phyloP scores from a whole-genome alignment of 306 rosid genomes.

The Quercus aquifolioides region DNA sequence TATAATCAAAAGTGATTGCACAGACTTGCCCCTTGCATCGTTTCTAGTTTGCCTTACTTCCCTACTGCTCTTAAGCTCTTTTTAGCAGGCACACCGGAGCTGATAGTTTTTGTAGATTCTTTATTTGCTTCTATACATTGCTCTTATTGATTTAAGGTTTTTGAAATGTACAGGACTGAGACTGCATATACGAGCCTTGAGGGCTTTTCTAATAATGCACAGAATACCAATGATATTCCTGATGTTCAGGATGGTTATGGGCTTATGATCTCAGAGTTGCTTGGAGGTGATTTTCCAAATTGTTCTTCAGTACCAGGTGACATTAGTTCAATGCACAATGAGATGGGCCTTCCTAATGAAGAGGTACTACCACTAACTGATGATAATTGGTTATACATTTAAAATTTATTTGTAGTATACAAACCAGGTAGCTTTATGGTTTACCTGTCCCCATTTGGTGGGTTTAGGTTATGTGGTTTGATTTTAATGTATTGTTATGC shows the following conservation, averaged over 20 bases:
- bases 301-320: constrained; percentile 75
- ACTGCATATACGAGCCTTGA: constrained; percentile 64
- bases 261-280: constrained; percentile 85
- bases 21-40: constrained; percentile 2
- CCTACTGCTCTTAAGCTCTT: not conserved
- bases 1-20: constrained; percentile 9
- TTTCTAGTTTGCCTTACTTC: not conserved
- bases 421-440: constrained; percentile 20
- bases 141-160: constrained; percentile 23
- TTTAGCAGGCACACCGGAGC: constrained; percentile 7
- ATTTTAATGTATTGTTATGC: not conserved
- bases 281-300: constrained; percentile 70
- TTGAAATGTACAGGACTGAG: constrained; percentile 62
- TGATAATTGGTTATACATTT: constrained; percentile 15
- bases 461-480: not conserved
- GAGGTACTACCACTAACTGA: constrained; percentile 50
- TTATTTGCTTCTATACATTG: constrained; percentile 18
- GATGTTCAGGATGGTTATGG: constrained; percentile 95
- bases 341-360: constrained; percentile 68
- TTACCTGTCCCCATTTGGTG: not conserved
- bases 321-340: constrained; percentile 64
- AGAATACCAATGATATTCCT: constrained; percentile 57
- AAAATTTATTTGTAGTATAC: not conserved
- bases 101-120: constrained; percentile 18
- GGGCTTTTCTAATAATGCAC: constrained; percentile 59